Base-by-base conservation (phyloP, 352 stramenopile species). In the Elongisporangium anandrum region DNA sequence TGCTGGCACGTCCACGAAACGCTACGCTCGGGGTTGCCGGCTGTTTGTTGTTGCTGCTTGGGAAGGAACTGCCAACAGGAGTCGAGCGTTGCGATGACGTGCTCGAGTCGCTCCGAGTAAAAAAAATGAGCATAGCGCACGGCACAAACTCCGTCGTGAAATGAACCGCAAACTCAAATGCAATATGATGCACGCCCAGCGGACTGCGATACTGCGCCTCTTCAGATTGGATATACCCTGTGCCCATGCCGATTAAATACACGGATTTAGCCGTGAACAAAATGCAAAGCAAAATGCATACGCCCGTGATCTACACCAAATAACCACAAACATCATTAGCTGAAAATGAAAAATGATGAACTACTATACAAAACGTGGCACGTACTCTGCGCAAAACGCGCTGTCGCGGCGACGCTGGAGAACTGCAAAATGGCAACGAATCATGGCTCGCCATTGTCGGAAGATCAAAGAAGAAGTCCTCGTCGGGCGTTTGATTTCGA, bases 401-500 rank as follows among this genome's bases (percentile, higher is more conserved):
- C 59, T 90, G 81, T 5, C 80, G 76, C 8, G 84, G 84, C 22
- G 80, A 79, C 15, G 50, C 47, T 53, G 23, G 63, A 16, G 64
- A 68, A 26, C 54, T 71, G 45, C 57, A 54, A 17, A 15, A 63
- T 22, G 52, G 58, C n/a, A 49, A 68, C 22, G 38, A 65, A 2
- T 22, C 8, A 22, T 66, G 52, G 50, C 47, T 38, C 22, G 68
- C 65, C 2, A 64, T 70, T 7, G 68, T 67, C 5, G 78, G 79
- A n/a, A 86, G 74, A 56, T 92, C 80, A 48, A 92, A 92, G 68
- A 90, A 92, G 45, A 92, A 90, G 54, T 91, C 84, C 45, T 93
- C 84, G 51, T 91, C 79, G 1, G 74, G 75, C 1, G 76, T 79
- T 61, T 89, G 82, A 20, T 71, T 85, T 24, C 78, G 79, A 67